Base-by-base conservation (phyloP, 495 filamentous ascomycete genomes). In the Aspergillus ellipticus region DNA sequence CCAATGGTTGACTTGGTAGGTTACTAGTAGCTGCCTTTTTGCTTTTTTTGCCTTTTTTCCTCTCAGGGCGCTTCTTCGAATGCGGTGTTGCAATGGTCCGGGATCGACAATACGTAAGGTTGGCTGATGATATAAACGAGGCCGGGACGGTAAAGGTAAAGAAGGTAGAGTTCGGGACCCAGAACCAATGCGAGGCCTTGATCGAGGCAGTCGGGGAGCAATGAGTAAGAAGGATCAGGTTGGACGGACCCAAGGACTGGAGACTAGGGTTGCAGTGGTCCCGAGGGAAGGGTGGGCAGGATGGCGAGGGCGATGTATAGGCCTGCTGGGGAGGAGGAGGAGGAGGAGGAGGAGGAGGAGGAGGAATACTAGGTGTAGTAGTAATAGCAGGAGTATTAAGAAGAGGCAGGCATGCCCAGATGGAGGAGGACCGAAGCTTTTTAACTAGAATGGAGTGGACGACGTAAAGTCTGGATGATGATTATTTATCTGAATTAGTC, bases 81-180 rank as follows among this genome's bases (percentile, higher is more conserved):
- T 17, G 56, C 19, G 42, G 49, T 53, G 53, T 53, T 43, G 53
- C 45, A 56, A 53, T 35, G 22, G 49, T 55, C 17, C 29, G 42
- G 39, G 54, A 24, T 53, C 26, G 43, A 17, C 42, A 47, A 51
- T 57, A 50, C 49, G 42, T 60, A 58, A 55, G 47, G 45, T 51
- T 47, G 49, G 39, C 55, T 55, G 49, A 64, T 64, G 61, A 64
- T 60, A 56, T 51, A 60, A 28, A 64, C 45, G 54, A 64, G 29
- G 22, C 46, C 21, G 51, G 39, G 37, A 28, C 46, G 50, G 24
- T 19, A 31, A 42, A 48, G 26, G 52, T 22, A 55, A 49, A 29
- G 21, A 48, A 48, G 45, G 20, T 48, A 39, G n/a, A 42, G 31
- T 50, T 56, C 47, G 48, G 22, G 35, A 17, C n/a, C 24, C 21